phyloP scores from a whole-genome alignment of 2,329 filamentous ascomycete species.

The Geosmithia putterillii region DNA sequence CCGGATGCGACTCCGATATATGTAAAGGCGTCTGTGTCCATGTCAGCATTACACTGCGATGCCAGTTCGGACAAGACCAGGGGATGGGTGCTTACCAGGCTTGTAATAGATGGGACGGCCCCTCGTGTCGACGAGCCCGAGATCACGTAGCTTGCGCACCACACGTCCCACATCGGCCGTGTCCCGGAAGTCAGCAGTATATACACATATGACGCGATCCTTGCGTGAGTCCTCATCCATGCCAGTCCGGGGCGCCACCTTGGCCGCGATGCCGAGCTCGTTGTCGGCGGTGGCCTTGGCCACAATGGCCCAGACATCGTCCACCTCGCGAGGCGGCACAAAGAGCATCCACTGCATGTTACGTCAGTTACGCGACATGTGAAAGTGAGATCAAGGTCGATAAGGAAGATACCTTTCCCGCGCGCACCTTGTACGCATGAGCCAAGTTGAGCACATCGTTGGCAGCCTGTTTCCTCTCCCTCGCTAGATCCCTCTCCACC shows the following conservation, averaged over 20 bases:
- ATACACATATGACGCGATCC: slow-evolving; percentile 58
- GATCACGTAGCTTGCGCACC: slow-evolving; percentile 44
- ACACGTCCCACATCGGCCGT: slow-evolving; percentile 57
- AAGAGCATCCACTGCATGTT: slow-evolving; percentile 64
- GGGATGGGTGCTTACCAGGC: slow-evolving; percentile 35
- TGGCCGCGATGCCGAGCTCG: slow-evolving; percentile 59
- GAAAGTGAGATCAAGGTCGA: background rate
- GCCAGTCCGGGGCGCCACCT: slow-evolving; percentile 48
- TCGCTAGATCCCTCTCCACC: slow-evolving; percentile 31
- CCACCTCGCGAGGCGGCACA: slow-evolving; percentile 36
- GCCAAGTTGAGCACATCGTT: slow-evolving; percentile 50
- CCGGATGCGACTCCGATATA: slow-evolving; percentile 48
- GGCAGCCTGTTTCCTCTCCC: slow-evolving; percentile 34
- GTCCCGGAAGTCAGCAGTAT: slow-evolving; percentile 65
- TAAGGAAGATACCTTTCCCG: slow-evolving; percentile 48
- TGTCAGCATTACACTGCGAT: too few species aligned
- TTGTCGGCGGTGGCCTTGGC: slow-evolving; percentile 55
- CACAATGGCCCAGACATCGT: slow-evolving; percentile 53
- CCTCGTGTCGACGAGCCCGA: slow-evolving; percentile 42
- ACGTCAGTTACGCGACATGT: background rate
- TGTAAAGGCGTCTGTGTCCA: slow-evolving; percentile 49
- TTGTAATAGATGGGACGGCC: slow-evolving; percentile 63
- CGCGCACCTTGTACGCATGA: slow-evolving; percentile 39
- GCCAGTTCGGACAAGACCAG: background rate
- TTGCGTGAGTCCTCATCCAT: slow-evolving; percentile 21